Evolutionary conservation across 1,139 yeast species (phyloP).

Genomic region (Pichia sp.): DNA sequence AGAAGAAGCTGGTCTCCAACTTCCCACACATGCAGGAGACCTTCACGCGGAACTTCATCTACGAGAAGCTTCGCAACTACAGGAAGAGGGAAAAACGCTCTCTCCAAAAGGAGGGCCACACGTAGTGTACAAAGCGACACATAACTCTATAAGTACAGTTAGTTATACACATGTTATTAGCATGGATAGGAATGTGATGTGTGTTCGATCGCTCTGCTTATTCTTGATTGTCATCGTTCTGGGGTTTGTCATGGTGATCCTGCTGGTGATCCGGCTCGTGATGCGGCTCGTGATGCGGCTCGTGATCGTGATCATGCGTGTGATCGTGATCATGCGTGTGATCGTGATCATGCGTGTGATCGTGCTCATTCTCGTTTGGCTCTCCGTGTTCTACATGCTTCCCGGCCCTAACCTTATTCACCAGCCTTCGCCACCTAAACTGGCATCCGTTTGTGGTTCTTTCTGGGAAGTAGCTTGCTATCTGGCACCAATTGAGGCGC

Average conservation of each 20-base stretch:
- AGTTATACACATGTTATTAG: neutral
- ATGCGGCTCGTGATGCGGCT: too few species aligned
- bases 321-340: too few species aligned
- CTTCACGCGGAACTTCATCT: neutral
- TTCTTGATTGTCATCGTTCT: too few species aligned
- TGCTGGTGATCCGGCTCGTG: too few species aligned
- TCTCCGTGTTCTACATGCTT: neutral
- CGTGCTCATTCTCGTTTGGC: neutral
- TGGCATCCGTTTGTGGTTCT: slow-evolving; percentile 76
- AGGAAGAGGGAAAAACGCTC: neutral
- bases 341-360: too few species aligned
- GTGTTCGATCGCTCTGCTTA: too few species aligned
- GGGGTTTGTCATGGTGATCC: too few species aligned
- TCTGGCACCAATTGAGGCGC: slow-evolving; percentile 72
- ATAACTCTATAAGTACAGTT: neutral
- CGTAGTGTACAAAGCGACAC: too few species aligned
- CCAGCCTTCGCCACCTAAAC: slow-evolving; percentile 56
- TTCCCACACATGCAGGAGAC: neutral
- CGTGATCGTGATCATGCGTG: too few species aligned
- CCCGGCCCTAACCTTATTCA: neutral
- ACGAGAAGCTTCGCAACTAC: slow-evolving; percentile 5
- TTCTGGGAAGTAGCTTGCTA: slow-evolving; percentile 60
- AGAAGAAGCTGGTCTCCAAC: slow-evolving; percentile 34
- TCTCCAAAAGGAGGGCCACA: neutral
- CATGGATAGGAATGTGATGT: too few species aligned